Evolutionary conservation across 2,329 filamentous ascomycete species (phyloP), one percentile per base, ranked within the genome.

Genomic region (Arachnomyces sp.): DNA sequence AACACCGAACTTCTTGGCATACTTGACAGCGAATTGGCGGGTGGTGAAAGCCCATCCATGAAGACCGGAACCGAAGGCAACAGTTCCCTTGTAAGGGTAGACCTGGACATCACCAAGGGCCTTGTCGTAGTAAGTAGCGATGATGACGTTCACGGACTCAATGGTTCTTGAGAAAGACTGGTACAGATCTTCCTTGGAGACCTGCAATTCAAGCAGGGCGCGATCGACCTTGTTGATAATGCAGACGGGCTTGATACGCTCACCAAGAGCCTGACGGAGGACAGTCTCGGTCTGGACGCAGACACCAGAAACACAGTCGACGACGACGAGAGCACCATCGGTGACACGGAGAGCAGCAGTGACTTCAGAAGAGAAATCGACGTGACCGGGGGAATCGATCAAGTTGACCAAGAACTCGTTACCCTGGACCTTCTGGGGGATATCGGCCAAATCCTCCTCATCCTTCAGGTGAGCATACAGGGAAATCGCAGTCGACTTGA

Each of bases 201-300:
- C 83, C 78, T 98, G 92, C 52, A 98, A 82, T 76, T 98, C 92
- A 68, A 98, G 88, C 66, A 98, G 86, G 73, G 92, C 89, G 75
- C 92, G 90, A 69, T 98, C 92, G 72, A 98, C 92, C 85, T 98
- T 98, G 88, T 98, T 98, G 82, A 98, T 95, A 73, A 95, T 85
- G 68, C 95, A 81, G 64, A 98, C 90, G 63, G 92, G 92, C 85
- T 96, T 96, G 74, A 98, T 98, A 76, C 92, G 90, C 83, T 98
- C 92, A 81, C 87, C 86, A 60, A 98, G 87, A 71, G 92, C 90
- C 78, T 98, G 92, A 68, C 92, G 89, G 57, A 98, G 81, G 63
- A 98, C 92, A 65, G 92, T 98, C 84, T 98, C 92, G 66, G 92
- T 98, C 80, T 98, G 92, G 68, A 98, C 92, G 73, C 92, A 98